Base-by-base conservation (phyloP, 179 eudicot species). In the Heliamphora pulchella region DNA sequence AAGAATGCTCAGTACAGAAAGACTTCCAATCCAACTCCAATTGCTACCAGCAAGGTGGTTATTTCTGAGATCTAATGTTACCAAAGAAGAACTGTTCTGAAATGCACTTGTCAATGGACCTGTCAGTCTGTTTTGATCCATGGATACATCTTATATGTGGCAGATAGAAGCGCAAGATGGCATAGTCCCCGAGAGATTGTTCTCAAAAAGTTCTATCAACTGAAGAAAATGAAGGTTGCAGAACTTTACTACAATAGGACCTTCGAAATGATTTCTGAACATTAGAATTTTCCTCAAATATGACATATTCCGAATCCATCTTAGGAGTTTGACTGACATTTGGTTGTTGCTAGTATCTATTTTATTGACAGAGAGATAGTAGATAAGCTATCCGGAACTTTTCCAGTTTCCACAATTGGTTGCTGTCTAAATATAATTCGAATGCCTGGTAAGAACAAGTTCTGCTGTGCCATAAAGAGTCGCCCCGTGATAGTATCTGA, bases 51-150 rank as follows among this genome's bases (percentile, higher is more conserved):
- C 31, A 31, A 31, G 61, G n/a, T 4, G 43, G 75, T 86, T 86
- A 6, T 79, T 75, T 5, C 78, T 74, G 18, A 86, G 54, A 79
- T 83, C 82, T 11, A 86, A 22, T 8, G 78, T 59, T 22, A 53
- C 67, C 43, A 86, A 58, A 55, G 53, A 72, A 44, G 74, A 65
- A 54, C 73, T 66, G 51, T 65, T 15, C 17, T 20, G 15, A 75
- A 64, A 66, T 59, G 46, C 80, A 47, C 46, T 3, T 0, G 71
- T 63, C 58, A 57, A 8, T 46, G 80, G 18, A n/a, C 71, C 80
- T 2, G 18, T 48, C 8, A 75, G 41, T 11, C 31, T 17, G 10
- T 75, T 77, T 20, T 8, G n/a, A 48, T 7, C 14, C 48, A 65
- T 64, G 72, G 50, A 18, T 47, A 0, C 18, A 2, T 48, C 5